phyloP scores from a whole-genome alignment of 257 asterid genomes.

The Datura wrightii region DNA sequence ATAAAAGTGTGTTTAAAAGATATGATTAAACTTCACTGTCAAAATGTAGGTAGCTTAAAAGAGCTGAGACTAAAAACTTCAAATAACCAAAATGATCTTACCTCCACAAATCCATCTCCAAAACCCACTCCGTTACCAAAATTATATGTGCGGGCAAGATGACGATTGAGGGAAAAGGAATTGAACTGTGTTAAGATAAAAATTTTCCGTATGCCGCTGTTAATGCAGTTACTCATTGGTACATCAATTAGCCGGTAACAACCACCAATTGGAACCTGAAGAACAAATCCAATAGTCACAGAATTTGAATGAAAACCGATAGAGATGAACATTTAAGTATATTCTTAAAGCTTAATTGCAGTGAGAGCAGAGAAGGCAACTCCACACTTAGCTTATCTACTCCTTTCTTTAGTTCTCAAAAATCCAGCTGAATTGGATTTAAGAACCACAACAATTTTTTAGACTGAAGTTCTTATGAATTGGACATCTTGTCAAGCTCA shows the following conservation, averaged over 20 bases:
- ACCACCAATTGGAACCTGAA: slow-evolving; percentile 95
- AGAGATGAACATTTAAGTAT: not conserved
- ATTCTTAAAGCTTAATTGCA: not conserved
- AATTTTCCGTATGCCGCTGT: slow-evolving; percentile 88
- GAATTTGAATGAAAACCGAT: not conserved
- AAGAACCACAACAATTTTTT: not conserved
- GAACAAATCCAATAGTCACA: slow-evolving; percentile 21
- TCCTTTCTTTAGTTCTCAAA: not conserved
- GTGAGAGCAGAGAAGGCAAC: not conserved
- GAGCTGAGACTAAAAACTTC: not conserved
- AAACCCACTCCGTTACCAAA: slow-evolving; percentile 81
- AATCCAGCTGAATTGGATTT: not conserved
- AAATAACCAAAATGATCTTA: slow-evolving; percentile 38
- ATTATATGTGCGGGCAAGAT: slow-evolving; percentile 80
- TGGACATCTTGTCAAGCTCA: not conserved
- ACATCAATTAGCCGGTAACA: slow-evolving; percentile 93
- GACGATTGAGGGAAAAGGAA: slow-evolving; percentile 93
- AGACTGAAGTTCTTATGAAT: slow-evolving; percentile 6
- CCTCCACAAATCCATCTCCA: slow-evolving; percentile 99
- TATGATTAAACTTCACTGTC: not conserved
- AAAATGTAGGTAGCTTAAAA: not conserved
- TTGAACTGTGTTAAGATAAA: slow-evolving; percentile 95
- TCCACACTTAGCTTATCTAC: not conserved
- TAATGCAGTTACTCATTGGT: slow-evolving; percentile 97
- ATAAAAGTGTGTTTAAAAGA: not conserved